Base-by-base conservation (phyloP, 257 asterid species). In the Solanum rostratum region DNA sequence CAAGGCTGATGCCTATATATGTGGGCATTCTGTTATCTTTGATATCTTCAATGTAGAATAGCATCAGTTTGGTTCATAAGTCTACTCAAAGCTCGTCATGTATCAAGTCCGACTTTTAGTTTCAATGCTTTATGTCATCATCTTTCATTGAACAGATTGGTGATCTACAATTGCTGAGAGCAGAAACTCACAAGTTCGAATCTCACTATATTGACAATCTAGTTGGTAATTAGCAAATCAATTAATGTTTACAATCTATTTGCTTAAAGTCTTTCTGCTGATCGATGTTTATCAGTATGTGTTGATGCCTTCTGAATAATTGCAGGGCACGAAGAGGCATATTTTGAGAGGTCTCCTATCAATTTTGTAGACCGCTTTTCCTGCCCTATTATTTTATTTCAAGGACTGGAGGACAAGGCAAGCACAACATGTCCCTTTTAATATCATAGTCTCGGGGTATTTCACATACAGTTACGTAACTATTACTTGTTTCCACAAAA, bases 331-430 rank as follows among this genome's bases (percentile, higher is more conserved):
- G 94, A 76, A 18, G 49, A 49, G 82, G 82, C 85, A 7, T 92
- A 81, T 91, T 89, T 88, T 83, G 91, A 90, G 88, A 89, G 97
- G 85, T 90, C 97, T 24, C 95, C 97, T 50, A 92, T 93, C 90
- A 93, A 93, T 89, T 92, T 90, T 62, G 94, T 93, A 27, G 86
- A 92, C 76, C 88, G 83, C 54, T 93, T 93, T 87, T 90, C 95
- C 43, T 90, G 97, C 85, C 94, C 82, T 43, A 76, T 76, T 92
- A 93, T 95, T 86, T 90, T 95, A 84, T 95, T 94, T 90, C 99
- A 95, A 90, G 99, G 99, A 84, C 87, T 94, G 86, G 97, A 95
- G 57, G 99, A 96, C 92, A 93, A 92, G 98, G 99, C 95, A 89
- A 69, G 88, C 52, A 20, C 27, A 65, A 4, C 27, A 4, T 60